phyloP scores from a whole-genome alignment of 2,329 filamentous ascomycete species.

The Berkeleyomyces basicola region DNA sequence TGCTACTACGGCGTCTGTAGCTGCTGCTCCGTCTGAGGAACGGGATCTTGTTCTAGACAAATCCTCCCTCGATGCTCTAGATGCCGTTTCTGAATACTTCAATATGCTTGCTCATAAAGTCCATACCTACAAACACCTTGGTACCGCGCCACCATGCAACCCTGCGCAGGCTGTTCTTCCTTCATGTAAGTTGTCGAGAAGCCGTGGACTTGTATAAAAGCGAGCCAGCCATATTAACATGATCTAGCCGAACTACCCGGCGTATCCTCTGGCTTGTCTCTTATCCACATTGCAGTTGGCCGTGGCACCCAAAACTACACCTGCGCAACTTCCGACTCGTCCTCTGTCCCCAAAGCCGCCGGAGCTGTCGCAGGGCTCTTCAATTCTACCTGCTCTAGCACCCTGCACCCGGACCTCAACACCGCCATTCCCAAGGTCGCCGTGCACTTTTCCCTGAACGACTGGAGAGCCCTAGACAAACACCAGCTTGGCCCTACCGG shows the following conservation, averaged over 20 bases:
- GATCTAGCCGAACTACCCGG: conserved; percentile 35
- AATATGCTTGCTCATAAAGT: conserved; percentile 40
- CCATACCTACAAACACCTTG: conserved; percentile 28
- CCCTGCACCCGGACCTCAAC: conserved; percentile 51
- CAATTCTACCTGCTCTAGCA: conserved; percentile 68
- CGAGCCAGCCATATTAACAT: background rate
- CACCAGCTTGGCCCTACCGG: conserved; percentile 36
- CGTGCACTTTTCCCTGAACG: conserved; percentile 35
- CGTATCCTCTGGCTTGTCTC: conserved; percentile 40
- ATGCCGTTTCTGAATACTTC: conserved; percentile 43
- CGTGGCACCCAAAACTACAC: conserved; percentile 92
- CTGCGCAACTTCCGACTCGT: conserved; percentile 46
- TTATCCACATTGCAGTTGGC: conserved; percentile 70
- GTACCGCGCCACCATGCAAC: conserved; percentile 33
- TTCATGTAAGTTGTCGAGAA: conserved; percentile 23
- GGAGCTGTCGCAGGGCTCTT: conserved; percentile 76
- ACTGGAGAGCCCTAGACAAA: conserved; percentile 8
- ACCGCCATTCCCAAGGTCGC: conserved; percentile 47
- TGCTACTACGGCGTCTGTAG: conserved; percentile 23
- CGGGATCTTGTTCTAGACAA: conserved; percentile 26
- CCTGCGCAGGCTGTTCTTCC: conserved; percentile 36
- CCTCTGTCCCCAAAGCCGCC: conserved; percentile 42
- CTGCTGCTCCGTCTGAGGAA: conserved; percentile 30
- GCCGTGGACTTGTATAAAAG: background rate
- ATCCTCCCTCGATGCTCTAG: conserved; percentile 24